Evolutionary conservation across 805 yeast genomes (phyloP).

Genomic region (Priceomyces carsonii): DNA sequence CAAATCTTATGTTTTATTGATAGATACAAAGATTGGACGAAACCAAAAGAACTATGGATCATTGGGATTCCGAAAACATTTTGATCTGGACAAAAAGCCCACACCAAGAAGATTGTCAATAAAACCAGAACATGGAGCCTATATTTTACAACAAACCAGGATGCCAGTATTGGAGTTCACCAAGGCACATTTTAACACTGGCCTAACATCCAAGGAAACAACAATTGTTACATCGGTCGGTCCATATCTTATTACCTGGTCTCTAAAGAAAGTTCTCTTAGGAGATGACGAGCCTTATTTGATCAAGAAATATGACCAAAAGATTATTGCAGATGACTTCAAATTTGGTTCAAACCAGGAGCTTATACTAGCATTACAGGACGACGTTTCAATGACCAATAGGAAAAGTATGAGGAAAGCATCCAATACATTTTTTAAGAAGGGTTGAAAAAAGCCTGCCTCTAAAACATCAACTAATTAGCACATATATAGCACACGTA

Average conservation of each 20-base stretch:
- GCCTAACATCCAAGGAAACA: slow-evolving; percentile 62
- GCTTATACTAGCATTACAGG: slow-evolving; percentile 70
- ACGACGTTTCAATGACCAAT: slow-evolving; percentile 74
- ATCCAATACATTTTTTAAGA: slow-evolving; percentile 3
- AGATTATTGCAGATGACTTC: slow-evolving; percentile 77
- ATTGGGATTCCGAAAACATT: slow-evolving; percentile 64
- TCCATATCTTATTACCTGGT: slow-evolving; percentile 83
- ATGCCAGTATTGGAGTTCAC: slow-evolving; percentile 59
- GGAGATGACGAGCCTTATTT: slow-evolving; percentile 48
- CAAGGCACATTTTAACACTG: slow-evolving; percentile 75
- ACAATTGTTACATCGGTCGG: slow-evolving; percentile 78
- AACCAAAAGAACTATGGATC: slow-evolving; percentile 58
- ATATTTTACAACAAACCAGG: slow-evolving; percentile 52
- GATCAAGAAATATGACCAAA: slow-evolving; percentile 60
- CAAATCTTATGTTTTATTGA: slow-evolving; percentile 63
- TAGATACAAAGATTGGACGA: slow-evolving; percentile 63
- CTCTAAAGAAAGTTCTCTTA: slow-evolving; percentile 59
- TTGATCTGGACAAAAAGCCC: slow-evolving; percentile 66
- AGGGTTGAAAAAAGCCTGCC: too few relatives aligned
- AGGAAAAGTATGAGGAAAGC: slow-evolving; percentile 61
- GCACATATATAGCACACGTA: too few relatives aligned
- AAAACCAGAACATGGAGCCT: slow-evolving; percentile 70
- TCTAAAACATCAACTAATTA: too few relatives aligned
- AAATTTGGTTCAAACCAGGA: slow-evolving; percentile 69
- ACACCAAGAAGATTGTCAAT: slow-evolving; percentile 66